Evolutionary conservation across 2,329 filamentous ascomycete genomes (phyloP).

Genomic region (Purpureocillium lavendulum): DNA sequence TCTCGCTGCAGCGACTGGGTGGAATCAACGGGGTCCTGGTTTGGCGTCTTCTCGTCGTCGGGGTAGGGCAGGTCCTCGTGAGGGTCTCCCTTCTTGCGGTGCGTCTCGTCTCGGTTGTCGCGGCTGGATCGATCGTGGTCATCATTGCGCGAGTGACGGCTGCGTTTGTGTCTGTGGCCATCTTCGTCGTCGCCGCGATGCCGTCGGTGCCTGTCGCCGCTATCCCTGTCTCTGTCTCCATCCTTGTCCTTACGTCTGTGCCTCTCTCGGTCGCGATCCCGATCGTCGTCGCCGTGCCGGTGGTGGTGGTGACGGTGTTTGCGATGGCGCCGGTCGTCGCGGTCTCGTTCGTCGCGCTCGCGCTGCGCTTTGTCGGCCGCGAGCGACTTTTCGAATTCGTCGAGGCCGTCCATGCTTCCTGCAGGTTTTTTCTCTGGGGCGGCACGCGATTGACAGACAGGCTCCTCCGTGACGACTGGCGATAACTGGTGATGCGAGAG

Average conservation of each 20-base stretch:
- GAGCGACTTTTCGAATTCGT: conserved; percentile 71
- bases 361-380: conserved; percentile 53
- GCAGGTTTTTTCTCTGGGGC: too few relatives aligned
- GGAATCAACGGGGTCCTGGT: conserved; percentile 14
- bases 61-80: conserved; percentile 43
- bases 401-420: conserved; percentile 40
- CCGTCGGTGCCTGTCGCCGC: conserved; percentile 21
- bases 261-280: conserved; percentile 15
- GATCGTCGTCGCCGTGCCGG: conserved; percentile 25
- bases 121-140: background rate
- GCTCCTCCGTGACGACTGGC: too few relatives aligned
- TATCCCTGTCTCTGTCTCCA: conserved; percentile 16
- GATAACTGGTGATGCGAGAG: background rate
- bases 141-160: conserved; percentile 41
- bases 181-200: conserved; percentile 31
- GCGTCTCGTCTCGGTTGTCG: conserved; percentile 12
- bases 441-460: too few relatives aligned
- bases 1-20: conserved; percentile 54
- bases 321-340: conserved; percentile 31
- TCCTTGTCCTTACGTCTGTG: conserved; percentile 22
- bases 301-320: conserved; percentile 41
- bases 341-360: conserved; percentile 36
- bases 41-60: conserved; percentile 35
- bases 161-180: conserved; percentile 55
- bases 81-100: conserved; percentile 34